phyloP scores from a whole-genome alignment of 805 yeast species.

The Zygoascus biomembranicola region DNA sequence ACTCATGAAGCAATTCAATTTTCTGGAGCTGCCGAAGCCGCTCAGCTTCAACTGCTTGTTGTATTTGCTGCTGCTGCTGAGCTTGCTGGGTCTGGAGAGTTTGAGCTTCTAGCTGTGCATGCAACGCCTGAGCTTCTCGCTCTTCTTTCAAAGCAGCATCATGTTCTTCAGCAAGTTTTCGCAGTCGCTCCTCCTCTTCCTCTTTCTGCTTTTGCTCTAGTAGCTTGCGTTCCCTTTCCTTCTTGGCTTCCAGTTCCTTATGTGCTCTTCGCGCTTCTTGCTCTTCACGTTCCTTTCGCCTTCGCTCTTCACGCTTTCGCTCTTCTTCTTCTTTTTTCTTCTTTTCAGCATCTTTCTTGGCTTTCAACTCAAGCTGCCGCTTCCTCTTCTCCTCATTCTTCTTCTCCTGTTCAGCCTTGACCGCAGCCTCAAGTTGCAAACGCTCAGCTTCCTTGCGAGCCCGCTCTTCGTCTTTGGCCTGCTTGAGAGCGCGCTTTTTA shows the following conservation, averaged over 20 bases:
- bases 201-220: neutral
- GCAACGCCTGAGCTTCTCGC: neutral
- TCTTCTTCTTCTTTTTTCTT: constrained; percentile 22
- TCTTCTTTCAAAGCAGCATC: neutral
- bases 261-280: constrained; percentile 15
- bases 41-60: neutral
- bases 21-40: neutral
- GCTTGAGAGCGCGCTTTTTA: constrained; percentile 32
- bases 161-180: neutral
- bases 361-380: constrained; percentile 24
- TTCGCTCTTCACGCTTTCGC: constrained; percentile 17
- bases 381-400: constrained; percentile 24
- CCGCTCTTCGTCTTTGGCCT: constrained; percentile 34
- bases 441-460: constrained; percentile 28
- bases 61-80: neutral
- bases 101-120: neutral
- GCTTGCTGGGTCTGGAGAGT: neutral
- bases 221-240: constrained; percentile 4
- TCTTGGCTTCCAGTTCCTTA: constrained; percentile 11
- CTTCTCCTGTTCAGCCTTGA: constrained; percentile 20
- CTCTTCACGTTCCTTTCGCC: constrained; percentile 29
- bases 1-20: neutral
- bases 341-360: constrained; percentile 26
- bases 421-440: constrained; percentile 22
- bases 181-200: neutral